A percentile compares a stretch with the other conserved stretches of the same genome.
These are phyloP conservation scores for Moringa oleifera DNA, from an alignment of 345 rosid species.

Conservation along the genomic window DNA sequence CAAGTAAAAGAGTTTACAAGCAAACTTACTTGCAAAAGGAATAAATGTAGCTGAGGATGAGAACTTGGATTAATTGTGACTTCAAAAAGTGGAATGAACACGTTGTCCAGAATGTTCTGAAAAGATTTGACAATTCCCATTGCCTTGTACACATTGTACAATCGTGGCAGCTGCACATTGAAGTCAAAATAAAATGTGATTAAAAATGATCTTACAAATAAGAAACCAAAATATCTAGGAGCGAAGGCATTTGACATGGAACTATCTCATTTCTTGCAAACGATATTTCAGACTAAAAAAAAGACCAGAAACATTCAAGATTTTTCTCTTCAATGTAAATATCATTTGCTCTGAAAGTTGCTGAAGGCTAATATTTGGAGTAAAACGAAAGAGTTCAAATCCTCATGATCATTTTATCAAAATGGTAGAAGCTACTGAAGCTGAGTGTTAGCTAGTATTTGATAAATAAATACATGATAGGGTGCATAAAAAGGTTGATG, in stretches of 20 bases:
- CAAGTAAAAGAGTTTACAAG: neutral
- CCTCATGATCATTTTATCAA: neutral
- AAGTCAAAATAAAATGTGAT: neutral
- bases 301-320: neutral
- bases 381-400: neutral
- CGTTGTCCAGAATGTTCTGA: conserved; percentile 49
- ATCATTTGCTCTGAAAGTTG: neutral
- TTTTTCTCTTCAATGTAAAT: neutral
- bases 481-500: neutral
- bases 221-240: neutral
- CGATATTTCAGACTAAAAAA: neutral
- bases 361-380: neutral
- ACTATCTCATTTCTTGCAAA: too few relatives aligned
- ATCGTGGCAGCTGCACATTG: conserved; percentile 41
- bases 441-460: neutral
- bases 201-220: too few relatives aligned
- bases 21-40: conserved; percentile 32
- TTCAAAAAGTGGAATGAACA: conserved; percentile 49
- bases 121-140: conserved; percentile 50
- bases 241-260: neutral
- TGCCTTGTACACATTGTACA: conserved; percentile 45
- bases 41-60: conserved; percentile 50
- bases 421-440: neutral
- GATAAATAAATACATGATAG: neutral
- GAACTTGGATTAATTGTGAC: conserved; percentile 45